Conservation (phyloP, 495 filamentous ascomycete species). For the Aspergillus hancockii region DNA sequence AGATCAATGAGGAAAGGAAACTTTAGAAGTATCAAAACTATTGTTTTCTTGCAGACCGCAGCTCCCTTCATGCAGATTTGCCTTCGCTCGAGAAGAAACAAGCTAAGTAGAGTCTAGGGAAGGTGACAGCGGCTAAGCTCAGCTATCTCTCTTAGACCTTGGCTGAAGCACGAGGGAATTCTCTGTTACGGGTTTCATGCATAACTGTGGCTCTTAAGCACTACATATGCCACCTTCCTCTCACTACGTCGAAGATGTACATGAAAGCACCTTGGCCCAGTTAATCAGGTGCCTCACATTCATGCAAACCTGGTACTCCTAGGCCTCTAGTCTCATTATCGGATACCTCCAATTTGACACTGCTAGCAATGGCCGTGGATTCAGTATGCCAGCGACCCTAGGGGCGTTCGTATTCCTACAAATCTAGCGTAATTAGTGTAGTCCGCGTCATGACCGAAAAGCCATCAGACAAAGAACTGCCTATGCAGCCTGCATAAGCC, state of each 20-base stretch:
- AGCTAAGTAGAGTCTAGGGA: neutral
- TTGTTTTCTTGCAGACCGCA: neutral
- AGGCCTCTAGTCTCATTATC: neutral
- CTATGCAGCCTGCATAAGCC: neutral
- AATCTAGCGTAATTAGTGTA: neutral
- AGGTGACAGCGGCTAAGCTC: neutral
- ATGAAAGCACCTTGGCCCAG: neutral
- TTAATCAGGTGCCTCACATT: neutral
- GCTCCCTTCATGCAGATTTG: neutral
- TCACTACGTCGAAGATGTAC: neutral
- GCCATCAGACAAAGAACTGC: neutral
- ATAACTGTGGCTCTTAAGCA: neutral
- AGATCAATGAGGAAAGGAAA: too few relatives aligned
- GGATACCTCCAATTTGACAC: neutral
- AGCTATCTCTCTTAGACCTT: neutral
- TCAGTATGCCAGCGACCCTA: neutral
- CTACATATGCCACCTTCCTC: neutral
- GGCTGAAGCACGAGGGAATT: too few relatives aligned
- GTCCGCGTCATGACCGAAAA: neutral
- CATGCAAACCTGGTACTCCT: neutral
- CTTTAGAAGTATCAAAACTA: too few relatives aligned
- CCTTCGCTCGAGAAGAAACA: neutral
- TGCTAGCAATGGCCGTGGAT: neutral
- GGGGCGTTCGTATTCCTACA: neutral
- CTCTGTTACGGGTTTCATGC: neutral